These are phyloP conservation scores for Leccinum barrowsii DNA, from an alignment of 768 basidiomycete species.

Conservation along the genomic window DNA sequence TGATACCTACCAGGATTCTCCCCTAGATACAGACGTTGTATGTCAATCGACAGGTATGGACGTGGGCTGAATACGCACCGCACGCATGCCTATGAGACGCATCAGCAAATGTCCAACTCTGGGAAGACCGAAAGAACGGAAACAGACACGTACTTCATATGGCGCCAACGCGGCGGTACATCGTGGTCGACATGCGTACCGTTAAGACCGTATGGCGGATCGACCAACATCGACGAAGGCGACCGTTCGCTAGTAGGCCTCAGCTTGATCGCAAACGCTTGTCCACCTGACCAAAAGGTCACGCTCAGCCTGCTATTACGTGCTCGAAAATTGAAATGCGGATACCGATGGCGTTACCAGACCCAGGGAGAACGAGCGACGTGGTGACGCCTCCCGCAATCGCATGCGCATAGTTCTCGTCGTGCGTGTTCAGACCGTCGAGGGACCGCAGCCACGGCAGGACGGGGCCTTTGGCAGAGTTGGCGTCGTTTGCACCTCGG, in stretches of 20 bases:
- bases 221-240: conserved; percentile 63
- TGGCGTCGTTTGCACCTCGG: conserved; percentile 47
- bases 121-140: background rate
- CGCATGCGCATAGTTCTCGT: conserved; percentile 52
- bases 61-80: conserved; percentile 31
- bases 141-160: conserved; percentile 59
- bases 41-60: background rate
- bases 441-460: conserved; percentile 66
- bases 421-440: conserved; percentile 75
- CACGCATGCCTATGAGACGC: conserved; percentile 54
- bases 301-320: background rate
- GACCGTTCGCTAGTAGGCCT: conserved; percentile 69
- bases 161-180: conserved; percentile 54
- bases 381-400: conserved; percentile 74
- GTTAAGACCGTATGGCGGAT: conserved; percentile 62
- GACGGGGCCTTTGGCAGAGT: conserved; percentile 43
- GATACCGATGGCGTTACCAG: conserved; percentile 56
- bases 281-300: conserved; percentile 49
- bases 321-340: background rate
- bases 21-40: conserved; percentile 28
- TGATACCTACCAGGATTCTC: conserved; percentile 51
- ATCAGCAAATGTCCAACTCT: conserved; percentile 1
- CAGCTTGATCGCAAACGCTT: conserved; percentile 75
- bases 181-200: conserved; percentile 30
- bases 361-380: conserved; percentile 72